phyloP scores from a whole-genome alignment of 805 yeast species.

The Yamadazyma scolyti region DNA sequence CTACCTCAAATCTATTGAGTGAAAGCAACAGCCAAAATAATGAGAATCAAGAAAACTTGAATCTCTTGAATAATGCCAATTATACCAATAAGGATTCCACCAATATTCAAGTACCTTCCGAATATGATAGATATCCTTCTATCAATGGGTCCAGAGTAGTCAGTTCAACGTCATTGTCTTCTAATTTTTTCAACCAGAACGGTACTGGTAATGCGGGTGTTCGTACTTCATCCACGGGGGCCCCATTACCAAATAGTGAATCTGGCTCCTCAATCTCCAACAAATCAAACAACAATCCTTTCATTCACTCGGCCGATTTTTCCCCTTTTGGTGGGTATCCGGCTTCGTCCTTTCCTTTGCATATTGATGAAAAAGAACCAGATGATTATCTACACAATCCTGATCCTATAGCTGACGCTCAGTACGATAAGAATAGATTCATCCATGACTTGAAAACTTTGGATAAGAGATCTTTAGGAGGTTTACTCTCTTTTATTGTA shows the following conservation, averaged over 20 bases:
- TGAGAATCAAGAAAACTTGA: constrained; percentile 8
- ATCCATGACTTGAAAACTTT: constrained; percentile 59
- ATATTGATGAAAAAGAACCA: constrained; percentile 88
- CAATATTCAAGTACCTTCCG: constrained; percentile 44
- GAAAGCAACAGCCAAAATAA: constrained; percentile 10
- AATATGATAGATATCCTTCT: constrained; percentile 67
- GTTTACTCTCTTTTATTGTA: constrained; percentile 55
- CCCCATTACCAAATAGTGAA: constrained; percentile 13
- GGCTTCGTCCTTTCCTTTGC: constrained; percentile 84
- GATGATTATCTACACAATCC: constrained; percentile 97
- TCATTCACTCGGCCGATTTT: constrained; percentile 54
- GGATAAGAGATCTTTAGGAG: constrained; percentile 61
- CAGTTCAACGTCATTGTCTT: constrained; percentile 41
- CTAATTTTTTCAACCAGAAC: constrained; percentile 13
- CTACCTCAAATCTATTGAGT: constrained; percentile 33
- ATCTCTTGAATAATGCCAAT: constrained; percentile 11
- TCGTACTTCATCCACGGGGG: constrained; percentile 2
- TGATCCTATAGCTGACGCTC: constrained; percentile 89
- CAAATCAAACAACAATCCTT: constrained; percentile 22
- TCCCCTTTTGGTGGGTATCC: constrained; percentile 98
- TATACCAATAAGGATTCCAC: constrained; percentile 7
- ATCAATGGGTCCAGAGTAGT: constrained; percentile 55
- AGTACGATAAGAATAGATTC: constrained; percentile 70
- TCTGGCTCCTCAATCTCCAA: constrained; percentile 19
- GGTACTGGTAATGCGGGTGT: constrained; percentile 4